A percentile compares a stretch with the other conserved stretches of the same genome.
Conservation (phyloP, 2,329 filamentous ascomycete genomes). For the Neoscytalidium dimidiatum region DNA sequence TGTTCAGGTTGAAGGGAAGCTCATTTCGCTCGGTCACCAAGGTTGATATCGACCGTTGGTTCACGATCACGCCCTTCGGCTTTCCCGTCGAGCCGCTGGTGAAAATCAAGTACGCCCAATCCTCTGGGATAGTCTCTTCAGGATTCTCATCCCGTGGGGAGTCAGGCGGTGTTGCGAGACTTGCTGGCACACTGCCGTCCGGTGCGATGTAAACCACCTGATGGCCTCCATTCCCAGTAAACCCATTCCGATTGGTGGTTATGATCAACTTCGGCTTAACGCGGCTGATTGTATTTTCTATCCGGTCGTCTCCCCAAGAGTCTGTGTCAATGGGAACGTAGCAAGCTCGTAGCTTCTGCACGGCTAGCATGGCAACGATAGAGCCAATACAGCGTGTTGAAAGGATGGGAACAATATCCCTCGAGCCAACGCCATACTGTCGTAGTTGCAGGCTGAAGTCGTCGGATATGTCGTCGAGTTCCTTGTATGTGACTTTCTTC, state of each 20-base stretch:
- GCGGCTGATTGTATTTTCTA: background rate
- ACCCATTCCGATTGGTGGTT: background rate
- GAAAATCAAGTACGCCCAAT: slow-evolving; percentile 66
- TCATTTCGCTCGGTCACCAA: background rate
- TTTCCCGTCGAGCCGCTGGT: slow-evolving; percentile 21
- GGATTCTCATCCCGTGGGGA: background rate
- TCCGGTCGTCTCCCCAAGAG: slow-evolving; percentile 11
- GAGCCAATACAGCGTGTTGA: too few species aligned
- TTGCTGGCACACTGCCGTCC: background rate
- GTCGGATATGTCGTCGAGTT: too few species aligned
- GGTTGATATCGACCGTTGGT: slow-evolving; percentile 11
- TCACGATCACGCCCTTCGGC: slow-evolving; percentile 27
- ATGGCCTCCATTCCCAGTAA: background rate
- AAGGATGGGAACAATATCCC: too few species aligned
- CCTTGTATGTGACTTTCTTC: too few species aligned
- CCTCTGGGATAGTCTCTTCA: background rate
- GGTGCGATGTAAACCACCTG: background rate
- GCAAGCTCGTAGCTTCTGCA: slow-evolving; percentile 4
- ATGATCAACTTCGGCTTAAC: background rate
- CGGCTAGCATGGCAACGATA: background rate
- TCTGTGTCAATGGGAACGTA: slow-evolving; percentile 2
- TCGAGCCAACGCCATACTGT: too few species aligned
- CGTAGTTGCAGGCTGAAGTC: too few species aligned
- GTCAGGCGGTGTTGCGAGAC: background rate
- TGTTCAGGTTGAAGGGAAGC: background rate